Conservation (phyloP, 2,329 filamentous ascomycete species). For the Triangularia verruculosa region DNA sequence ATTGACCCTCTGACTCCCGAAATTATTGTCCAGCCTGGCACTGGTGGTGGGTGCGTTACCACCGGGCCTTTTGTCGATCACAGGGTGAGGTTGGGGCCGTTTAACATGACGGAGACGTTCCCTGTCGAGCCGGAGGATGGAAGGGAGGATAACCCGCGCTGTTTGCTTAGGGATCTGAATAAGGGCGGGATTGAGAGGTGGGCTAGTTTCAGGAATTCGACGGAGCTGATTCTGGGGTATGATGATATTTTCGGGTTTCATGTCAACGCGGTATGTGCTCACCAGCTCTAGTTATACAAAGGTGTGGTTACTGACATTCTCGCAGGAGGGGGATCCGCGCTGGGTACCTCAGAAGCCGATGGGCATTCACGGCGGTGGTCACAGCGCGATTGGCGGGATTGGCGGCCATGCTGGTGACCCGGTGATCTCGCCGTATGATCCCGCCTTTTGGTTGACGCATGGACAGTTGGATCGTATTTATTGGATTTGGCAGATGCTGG, state of each 20-base stretch:
- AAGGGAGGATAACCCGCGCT: slow-evolving; percentile 37
- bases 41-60: slow-evolving; percentile 52
- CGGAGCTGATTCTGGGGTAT: slow-evolving; percentile 36
- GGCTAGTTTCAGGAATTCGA: slow-evolving; percentile 33
- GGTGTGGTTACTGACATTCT: not conserved
- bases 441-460: slow-evolving; percentile 27
- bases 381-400: slow-evolving; percentile 30
- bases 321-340: not conserved
- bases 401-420: slow-evolving; percentile 29
- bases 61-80: slow-evolving; percentile 46
- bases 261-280: not conserved
- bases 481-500: slow-evolving; percentile 29
- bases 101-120: not conserved
- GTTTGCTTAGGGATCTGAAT: slow-evolving; percentile 41
- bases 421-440: slow-evolving; percentile 23
- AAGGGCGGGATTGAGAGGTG: slow-evolving; percentile 31
- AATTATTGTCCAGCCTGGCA: slow-evolving; percentile 2
- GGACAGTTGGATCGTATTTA: slow-evolving; percentile 25
- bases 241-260: slow-evolving; percentile 40
- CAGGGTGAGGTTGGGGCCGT: slow-evolving; percentile 39
- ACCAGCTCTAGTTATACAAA: not conserved
- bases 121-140: slow-evolving; percentile 14
- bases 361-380: slow-evolving; percentile 36
- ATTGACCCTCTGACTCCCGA: not conserved
- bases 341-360: slow-evolving; percentile 16